Percentiles rank a stretch among this genome's conserved stretches.
These are phyloP conservation scores for Barnettozyma californica DNA, from an alignment of 805 yeast species.

Conservation along the genomic window DNA sequence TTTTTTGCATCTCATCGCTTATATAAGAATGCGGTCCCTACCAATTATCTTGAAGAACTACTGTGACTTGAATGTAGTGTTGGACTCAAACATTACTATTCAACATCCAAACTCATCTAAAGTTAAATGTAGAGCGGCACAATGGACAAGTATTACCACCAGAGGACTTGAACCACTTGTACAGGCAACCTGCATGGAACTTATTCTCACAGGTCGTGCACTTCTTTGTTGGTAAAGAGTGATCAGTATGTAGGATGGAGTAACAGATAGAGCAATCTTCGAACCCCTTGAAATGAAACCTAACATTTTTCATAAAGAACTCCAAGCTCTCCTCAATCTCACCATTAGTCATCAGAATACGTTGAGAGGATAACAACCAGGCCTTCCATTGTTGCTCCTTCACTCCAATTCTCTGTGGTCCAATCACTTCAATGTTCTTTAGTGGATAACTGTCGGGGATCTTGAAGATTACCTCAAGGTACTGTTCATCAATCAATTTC, in stretches of 20 bases:
- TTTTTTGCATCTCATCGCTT: slow-evolving; percentile 6
- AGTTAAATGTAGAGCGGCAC: slow-evolving; percentile 68
- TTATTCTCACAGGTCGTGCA: slow-evolving; percentile 91
- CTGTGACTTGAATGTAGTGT: too few relatives aligned
- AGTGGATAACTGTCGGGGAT: slow-evolving; percentile 79
- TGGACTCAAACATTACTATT: background rate
- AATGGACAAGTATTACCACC: slow-evolving; percentile 92
- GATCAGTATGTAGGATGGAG: slow-evolving; percentile 79
- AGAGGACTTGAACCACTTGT: slow-evolving; percentile 95
- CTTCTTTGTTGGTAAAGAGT: slow-evolving; percentile 80
- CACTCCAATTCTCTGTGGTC: slow-evolving; percentile 79
- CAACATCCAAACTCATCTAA: slow-evolving; percentile 21
- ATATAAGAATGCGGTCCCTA: background rate
- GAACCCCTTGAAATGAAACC: slow-evolving; percentile 84
- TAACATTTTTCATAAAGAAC: slow-evolving; percentile 54
- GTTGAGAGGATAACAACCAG: slow-evolving; percentile 89
- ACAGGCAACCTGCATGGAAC: slow-evolving; percentile 92
- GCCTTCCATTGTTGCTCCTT: slow-evolving; percentile 91
- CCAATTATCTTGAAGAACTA: background rate
- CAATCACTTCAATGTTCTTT: slow-evolving; percentile 66
- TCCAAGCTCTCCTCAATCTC: slow-evolving; percentile 42
- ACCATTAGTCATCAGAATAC: slow-evolving; percentile 71
- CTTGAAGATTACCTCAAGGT: slow-evolving; percentile 69
- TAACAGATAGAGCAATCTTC: slow-evolving; percentile 98
- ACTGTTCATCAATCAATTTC: slow-evolving; percentile 82